Base-by-base conservation (phyloP, 2,329 filamentous ascomycete genomes). In the Cercospora zeae-maydis region DNA sequence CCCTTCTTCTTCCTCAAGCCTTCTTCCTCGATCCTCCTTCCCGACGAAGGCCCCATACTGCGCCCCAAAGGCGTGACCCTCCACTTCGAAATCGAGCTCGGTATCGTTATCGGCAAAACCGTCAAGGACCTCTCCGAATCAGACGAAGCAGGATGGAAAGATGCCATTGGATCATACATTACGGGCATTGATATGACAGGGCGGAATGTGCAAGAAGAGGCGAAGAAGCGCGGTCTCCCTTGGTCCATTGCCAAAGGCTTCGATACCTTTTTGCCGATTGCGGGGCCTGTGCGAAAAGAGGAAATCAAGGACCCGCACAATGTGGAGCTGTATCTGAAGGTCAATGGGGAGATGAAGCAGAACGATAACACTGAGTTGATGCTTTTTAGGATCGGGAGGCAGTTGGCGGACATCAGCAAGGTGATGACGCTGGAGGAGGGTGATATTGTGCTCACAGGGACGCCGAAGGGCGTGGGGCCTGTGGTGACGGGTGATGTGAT, bases 1-100 rank as follows among this genome's bases (percentile, higher is more conserved):
- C 95, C 95, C 27, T 98, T 99, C 81, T 99, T 97, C 87, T 99
- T 99, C 84, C 86, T 98, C 71, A 99, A 99, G 83, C 95, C 95
- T 1, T 81, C 93, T 0, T 91, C 90, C 42, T 91, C 92, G 3
- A 91, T 99, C 70, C 84, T 98, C 3, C 83, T 90, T 21, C 92
- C 92, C 0, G 85, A 86, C 30, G 84, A 87, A 61, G 93, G 93
- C 0, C 88, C 93, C 2, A 87, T 96, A 53, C 83, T 96, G 70
- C 86, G 89, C 49, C 95, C 95, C 47, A 85, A 83, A 71, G 93
- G 93, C 67, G 88, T 96, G 42, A 89, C 88, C 71, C 82, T 97
- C 73, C 93, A 97, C 80, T 96, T 93, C 80, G 95, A 99, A 80
- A 89, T 99, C 64, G 95, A 99, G 81, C 84, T 99, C 65, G 95